phyloP scores from a whole-genome alignment of 495 filamentous ascomycete species.

The Cenococcum geophilum region DNA sequence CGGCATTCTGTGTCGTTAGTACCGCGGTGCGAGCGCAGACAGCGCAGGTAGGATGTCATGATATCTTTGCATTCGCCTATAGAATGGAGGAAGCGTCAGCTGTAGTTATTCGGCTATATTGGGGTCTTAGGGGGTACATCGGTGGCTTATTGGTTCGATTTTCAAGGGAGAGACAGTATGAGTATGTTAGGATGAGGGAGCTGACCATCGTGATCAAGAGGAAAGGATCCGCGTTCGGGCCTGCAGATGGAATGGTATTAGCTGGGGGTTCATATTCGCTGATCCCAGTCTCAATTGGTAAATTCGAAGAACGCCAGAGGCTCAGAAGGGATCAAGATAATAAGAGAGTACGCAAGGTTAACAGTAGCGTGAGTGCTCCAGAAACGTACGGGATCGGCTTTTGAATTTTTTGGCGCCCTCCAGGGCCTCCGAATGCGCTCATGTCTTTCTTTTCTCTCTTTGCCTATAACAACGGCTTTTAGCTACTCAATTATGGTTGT shows the following conservation, averaged over 20 bases:
- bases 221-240: conserved; percentile 92
- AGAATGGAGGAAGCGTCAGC: conserved; percentile 13
- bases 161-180: background rate
- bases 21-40: conserved; percentile 73
- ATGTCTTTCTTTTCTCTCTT: conserved; percentile 3
- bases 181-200: conserved; percentile 6
- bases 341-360: background rate
- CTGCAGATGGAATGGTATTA: conserved; percentile 41
- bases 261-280: conserved; percentile 4
- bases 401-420: conserved; percentile 56
- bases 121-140: background rate
- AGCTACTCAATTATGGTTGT: too few relatives aligned
- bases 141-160: background rate
- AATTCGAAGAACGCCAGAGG: conserved; percentile 10
- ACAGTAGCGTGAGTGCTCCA: background rate
- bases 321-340: background rate
- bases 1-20: conserved; percentile 83
- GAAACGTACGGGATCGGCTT: conserved; percentile 72
- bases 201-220: conserved; percentile 88
- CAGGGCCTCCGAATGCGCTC: conserved; percentile 65
- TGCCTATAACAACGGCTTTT: too few relatives aligned
- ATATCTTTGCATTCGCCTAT: conserved; percentile 87
- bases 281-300: background rate
- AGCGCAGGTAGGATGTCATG: conserved; percentile 75
- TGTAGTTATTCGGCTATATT: background rate